Conservation (phyloP, 257 asterid species). For the Nicotiana paniculata region DNA sequence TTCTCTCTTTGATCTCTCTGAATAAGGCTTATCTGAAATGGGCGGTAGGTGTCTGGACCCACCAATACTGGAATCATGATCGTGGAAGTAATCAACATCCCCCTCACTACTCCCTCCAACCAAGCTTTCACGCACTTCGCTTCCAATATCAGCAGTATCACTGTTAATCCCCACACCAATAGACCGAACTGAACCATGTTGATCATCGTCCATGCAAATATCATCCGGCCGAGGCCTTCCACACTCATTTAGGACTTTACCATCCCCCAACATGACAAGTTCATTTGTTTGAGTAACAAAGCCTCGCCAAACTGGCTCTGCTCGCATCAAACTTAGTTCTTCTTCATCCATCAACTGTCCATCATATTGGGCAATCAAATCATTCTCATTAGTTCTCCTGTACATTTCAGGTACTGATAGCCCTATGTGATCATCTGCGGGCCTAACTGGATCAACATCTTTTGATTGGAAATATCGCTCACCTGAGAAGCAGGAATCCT, state of each 20-base stretch:
- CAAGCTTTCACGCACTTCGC: slow-evolving; percentile 82
- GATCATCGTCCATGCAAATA: slow-evolving; percentile 75
- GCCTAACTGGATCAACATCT: slow-evolving; percentile 44
- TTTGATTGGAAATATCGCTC: slow-evolving; percentile 63
- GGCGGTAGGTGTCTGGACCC: slow-evolving; percentile 37
- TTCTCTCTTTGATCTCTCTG: slow-evolving; percentile 37
- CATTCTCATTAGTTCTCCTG: slow-evolving; percentile 41
- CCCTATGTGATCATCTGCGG: slow-evolving; percentile 50
- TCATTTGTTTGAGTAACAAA: slow-evolving; percentile 75
- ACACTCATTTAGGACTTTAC: slow-evolving; percentile 44
- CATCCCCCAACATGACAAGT: slow-evolving; percentile 63
- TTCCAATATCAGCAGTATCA: slow-evolving; percentile 90
- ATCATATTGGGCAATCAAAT: slow-evolving; percentile 58
- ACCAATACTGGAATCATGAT: slow-evolving; percentile 42
- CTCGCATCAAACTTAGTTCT: slow-evolving; percentile 69
- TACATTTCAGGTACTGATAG: slow-evolving; percentile 39
- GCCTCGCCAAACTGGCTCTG: slow-evolving; percentile 96
- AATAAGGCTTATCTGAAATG: slow-evolving; percentile 37
- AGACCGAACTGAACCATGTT: slow-evolving; percentile 95
- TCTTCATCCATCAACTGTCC: slow-evolving; percentile 90
- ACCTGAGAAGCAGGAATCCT: slow-evolving; percentile 86
- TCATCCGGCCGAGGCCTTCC: slow-evolving; percentile 64
- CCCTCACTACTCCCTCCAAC: slow-evolving; percentile 94
- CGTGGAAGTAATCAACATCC: slow-evolving; percentile 65
- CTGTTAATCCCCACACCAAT: slow-evolving; percentile 96